Evolutionary conservation across 306 rosid genomes (phyloP), one percentile per base, ranked within the genome.

Genomic region (Mimosa pudica): DNA sequence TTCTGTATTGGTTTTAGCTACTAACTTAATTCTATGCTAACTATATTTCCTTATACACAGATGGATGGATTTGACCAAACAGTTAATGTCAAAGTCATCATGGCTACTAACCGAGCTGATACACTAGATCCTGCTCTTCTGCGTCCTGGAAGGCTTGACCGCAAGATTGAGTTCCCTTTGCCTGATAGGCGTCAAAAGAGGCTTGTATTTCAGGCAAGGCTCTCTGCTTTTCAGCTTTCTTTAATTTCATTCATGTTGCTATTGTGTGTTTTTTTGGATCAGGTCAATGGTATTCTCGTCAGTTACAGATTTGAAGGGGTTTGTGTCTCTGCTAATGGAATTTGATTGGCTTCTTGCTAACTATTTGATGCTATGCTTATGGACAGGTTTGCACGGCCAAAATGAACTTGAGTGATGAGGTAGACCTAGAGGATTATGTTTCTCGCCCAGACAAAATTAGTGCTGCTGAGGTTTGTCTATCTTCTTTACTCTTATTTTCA

Each of bases 61-160:
- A 96, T 96, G 99, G 99, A 96, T 79, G 99, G 99, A 68, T 96
- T 96, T 74, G 99, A 96, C 74, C 99, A 96, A 84, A 96, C 99
- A 5, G 99, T 96, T 78, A 96, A 96, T 84, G 99, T 96, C 52
- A 96, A 96, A 85, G 99, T 96, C 69, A 96, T 96, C 60, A 96
- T 96, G 99, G 99, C 99, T 76, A 96, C 99, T 60, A 96, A 96
- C 68, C 88, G 99, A 44, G 99, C 99, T 42, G 99, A 96, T 88
- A 96, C 99, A 7, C 81, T 96, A 88, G 99, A 96, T 71, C 99
- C 99, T 76, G 99, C 99, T 64, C 93, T 96, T 63, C 81, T 93
- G 69, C 99, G 99, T 86, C 99, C 99, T 61, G 99, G 99, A 82
- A 89, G 99, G 79, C 98, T 96, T 70, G 99, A 96, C 78, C 87